Percentiles rank a stretch among this genome's conserved stretches.
phyloP scores from a whole-genome alignment of 345 rosid species.

The Toxicodendron radicans region DNA sequence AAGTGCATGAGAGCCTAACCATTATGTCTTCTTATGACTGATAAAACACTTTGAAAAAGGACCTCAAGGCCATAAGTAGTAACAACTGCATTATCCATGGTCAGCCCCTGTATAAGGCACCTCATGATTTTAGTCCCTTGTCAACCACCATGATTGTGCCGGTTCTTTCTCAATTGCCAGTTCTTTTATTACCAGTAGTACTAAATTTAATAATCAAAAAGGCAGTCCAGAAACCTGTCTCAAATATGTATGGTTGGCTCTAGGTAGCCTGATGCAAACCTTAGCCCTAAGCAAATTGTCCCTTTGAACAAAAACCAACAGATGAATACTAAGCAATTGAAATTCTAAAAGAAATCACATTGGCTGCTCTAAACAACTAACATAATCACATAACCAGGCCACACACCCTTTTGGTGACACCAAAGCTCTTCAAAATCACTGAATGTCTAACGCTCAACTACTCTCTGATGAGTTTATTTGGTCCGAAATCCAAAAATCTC shows the following conservation, averaged over 20 bases:
- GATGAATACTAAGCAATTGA: background rate
- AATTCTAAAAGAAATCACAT: background rate
- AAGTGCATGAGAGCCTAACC: background rate
- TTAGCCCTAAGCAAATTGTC: background rate
- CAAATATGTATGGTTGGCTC: background rate
- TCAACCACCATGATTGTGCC: background rate
- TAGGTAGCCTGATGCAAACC: background rate
- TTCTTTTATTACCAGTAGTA: no score
- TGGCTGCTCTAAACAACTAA: background rate
- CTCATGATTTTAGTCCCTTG: background rate
- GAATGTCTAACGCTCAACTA: background rate
- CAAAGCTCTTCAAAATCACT: background rate
- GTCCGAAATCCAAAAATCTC: background rate
- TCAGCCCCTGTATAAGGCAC: background rate
- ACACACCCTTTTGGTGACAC: background rate
- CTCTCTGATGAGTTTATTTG: background rate
- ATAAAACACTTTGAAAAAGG: background rate
- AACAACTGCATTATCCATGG: background rate
- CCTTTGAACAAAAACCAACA: background rate
- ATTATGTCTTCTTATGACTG: background rate
- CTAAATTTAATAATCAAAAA: background rate
- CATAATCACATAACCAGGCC: background rate
- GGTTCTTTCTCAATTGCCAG: no score
- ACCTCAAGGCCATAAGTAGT: background rate
- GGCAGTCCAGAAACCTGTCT: background rate